These are phyloP conservation scores for Microcyclospora tardicrescens DNA, from an alignment of 2,329 filamentous ascomycete species.

Conservation along the genomic window DNA sequence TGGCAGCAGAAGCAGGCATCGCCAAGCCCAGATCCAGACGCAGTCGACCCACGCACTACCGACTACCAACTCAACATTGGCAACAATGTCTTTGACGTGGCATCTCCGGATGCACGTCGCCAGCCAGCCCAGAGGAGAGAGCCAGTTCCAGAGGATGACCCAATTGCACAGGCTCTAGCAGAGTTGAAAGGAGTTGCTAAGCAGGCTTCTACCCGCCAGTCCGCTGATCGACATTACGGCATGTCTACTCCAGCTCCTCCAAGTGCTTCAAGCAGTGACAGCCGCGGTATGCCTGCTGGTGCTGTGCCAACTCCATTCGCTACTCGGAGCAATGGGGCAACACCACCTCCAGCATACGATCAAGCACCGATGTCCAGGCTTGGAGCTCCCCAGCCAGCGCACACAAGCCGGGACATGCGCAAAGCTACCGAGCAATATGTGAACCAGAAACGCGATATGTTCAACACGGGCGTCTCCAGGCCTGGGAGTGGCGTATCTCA, in stretches of 20 bases:
- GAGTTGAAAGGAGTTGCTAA: slow-evolving; percentile 84
- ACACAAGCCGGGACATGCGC: slow-evolving; percentile 90
- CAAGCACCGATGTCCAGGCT: slow-evolving; percentile 59
- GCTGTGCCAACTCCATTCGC: slow-evolving; percentile 33
- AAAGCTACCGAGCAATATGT: slow-evolving; percentile 83
- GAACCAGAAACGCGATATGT: slow-evolving; percentile 70
- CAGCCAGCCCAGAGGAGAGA: slow-evolving; percentile 22
- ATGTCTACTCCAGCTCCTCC: slow-evolving; percentile 62
- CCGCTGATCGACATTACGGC: slow-evolving; percentile 93
- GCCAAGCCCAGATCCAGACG: slow-evolving; percentile 46
- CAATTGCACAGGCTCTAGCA: slow-evolving; percentile 81
- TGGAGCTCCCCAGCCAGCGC: slow-evolving; percentile 79
- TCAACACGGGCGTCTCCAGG: slow-evolving; percentile 30
- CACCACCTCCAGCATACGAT: slow-evolving; percentile 80
- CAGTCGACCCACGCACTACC: slow-evolving; percentile 70
- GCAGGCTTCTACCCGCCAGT: slow-evolving; percentile 67
- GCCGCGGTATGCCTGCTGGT: slow-evolving; percentile 27
- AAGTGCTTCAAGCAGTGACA: slow-evolving; percentile 22
- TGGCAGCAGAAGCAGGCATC: slow-evolving; percentile 21
- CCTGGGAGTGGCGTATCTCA: slow-evolving; percentile 15
- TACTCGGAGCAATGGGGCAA: slow-evolving; percentile 43
- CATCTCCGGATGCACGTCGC: slow-evolving; percentile 50
- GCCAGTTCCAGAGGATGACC: slow-evolving; percentile 51
- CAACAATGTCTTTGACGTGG: slow-evolving; percentile 90
- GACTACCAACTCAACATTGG: slow-evolving; percentile 89